These are phyloP conservation scores for Clonostachys sp. DNA, from an alignment of 2,329 filamentous ascomycete species.

Conservation along the genomic window DNA sequence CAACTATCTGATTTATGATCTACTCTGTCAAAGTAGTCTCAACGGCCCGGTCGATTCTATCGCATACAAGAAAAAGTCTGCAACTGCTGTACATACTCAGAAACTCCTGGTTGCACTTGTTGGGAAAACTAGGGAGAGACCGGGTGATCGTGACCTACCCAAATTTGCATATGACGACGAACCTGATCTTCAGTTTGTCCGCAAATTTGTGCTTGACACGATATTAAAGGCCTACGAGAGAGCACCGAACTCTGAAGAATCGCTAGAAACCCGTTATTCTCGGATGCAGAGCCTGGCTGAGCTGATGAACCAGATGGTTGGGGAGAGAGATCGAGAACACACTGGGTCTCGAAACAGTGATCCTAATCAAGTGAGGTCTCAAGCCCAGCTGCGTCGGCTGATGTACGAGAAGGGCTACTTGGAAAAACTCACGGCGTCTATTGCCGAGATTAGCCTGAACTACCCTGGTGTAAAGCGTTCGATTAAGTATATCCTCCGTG, in stretches of 20 bases:
- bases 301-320: slow-evolving; percentile 89
- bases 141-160: slow-evolving; percentile 50
- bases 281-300: slow-evolving; percentile 84
- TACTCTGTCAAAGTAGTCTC: slow-evolving; percentile 60
- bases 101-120: slow-evolving; percentile 83
- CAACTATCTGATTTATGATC: slow-evolving; percentile 85
- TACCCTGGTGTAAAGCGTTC: slow-evolving; percentile 90
- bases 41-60: slow-evolving; percentile 70
- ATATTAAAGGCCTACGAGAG: slow-evolving; percentile 89
- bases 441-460: slow-evolving; percentile 92
- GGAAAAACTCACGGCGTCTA: slow-evolving; percentile 80
- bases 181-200: slow-evolving; percentile 82
- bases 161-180: slow-evolving; percentile 70
- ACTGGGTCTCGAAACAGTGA: slow-evolving; percentile 32
- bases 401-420: slow-evolving; percentile 99
- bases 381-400: slow-evolving; percentile 81
- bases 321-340: slow-evolving; percentile 65
- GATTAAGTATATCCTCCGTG: slow-evolving; percentile 92
- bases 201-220: slow-evolving; percentile 92
- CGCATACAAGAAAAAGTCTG: slow-evolving; percentile 74
- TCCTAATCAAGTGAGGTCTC: slow-evolving; percentile 48
- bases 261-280: slow-evolving; percentile 80
- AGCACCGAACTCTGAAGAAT: slow-evolving; percentile 71
- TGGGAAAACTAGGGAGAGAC: slow-evolving; percentile 78
- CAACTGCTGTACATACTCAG: slow-evolving; percentile 82